Evolutionary conservation across 306 rosid species (phyloP).

Genomic region (Vigna angularis): DNA sequence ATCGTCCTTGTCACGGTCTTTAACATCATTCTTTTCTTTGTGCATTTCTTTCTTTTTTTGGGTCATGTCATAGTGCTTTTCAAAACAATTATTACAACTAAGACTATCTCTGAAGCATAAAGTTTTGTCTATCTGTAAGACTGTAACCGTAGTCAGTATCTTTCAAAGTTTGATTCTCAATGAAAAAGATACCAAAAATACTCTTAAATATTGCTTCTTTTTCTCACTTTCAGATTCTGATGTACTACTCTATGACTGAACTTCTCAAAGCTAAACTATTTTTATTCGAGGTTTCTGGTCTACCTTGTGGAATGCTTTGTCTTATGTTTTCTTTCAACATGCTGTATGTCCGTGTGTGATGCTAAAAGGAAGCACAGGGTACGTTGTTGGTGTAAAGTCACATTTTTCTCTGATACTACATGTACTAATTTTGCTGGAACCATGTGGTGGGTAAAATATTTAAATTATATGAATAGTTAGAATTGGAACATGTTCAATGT

Average conservation of each 20-base stretch:
- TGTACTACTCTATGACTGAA: background rate
- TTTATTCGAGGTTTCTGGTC: background rate
- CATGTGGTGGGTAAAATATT: background rate
- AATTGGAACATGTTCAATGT: background rate
- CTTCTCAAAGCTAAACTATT: background rate
- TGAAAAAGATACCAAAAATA: background rate
- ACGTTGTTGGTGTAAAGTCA: background rate
- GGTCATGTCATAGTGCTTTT: slow-evolving; percentile 18
- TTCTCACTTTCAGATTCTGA: background rate
- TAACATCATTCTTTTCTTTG: background rate
- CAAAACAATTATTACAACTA: background rate
- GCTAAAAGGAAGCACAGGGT: background rate
- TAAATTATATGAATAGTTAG: background rate
- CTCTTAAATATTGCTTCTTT: background rate
- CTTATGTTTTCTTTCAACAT: background rate
- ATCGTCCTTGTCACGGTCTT: background rate
- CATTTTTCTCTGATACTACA: background rate
- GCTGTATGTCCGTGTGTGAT: background rate
- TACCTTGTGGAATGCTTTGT: background rate
- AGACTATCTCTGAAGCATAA: background rate
- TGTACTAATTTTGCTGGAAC: background rate
- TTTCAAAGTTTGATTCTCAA: background rate
- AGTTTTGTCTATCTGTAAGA: slow-evolving; percentile 2
- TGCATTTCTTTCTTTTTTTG: background rate
- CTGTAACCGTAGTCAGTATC: background rate